phyloP scores from a whole-genome alignment of 2,329 filamentous ascomycete genomes.

The Furcasterigmium sp. region DNA sequence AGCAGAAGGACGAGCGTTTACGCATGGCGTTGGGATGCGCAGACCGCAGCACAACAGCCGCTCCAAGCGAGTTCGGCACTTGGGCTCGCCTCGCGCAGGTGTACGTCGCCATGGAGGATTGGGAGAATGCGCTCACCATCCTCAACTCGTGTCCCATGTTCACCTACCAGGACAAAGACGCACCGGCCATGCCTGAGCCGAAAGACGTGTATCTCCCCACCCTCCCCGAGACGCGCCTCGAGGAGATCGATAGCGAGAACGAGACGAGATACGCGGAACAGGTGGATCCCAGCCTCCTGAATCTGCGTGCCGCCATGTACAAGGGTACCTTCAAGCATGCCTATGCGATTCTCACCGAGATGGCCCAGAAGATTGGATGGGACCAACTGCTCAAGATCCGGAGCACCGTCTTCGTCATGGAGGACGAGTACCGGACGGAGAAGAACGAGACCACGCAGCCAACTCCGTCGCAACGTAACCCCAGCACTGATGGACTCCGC shows the following conservation, averaged over 20 bases:
- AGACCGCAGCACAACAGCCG: conserved; percentile 89
- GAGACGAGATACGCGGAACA: conserved; percentile 76
- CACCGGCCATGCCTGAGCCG: conserved; percentile 89
- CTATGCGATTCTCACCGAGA: conserved; percentile 89
- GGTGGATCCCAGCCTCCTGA: conserved; percentile 80
- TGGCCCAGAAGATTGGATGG: conserved; percentile 96
- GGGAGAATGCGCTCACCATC: conserved; percentile 91
- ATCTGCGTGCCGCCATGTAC: conserved; percentile 82
- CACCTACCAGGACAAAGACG: conserved; percentile 97
- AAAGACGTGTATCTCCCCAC: conserved; percentile 83
- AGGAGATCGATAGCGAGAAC: conserved; percentile 92
- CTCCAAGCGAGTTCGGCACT: conserved; percentile 93
- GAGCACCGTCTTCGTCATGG: conserved; percentile 98
- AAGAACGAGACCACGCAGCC: conserved; percentile 57
- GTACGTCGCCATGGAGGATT: conserved; percentile 90
- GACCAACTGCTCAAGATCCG: conserved; percentile 91
- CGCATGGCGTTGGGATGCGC: conserved; percentile 89
- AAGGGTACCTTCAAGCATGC: conserved; percentile 95
- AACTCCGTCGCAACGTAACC: conserved; percentile 55
- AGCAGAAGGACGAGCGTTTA: conserved; percentile 60
- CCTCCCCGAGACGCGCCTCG: conserved; percentile 80
- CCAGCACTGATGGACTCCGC: conserved; percentile 74
- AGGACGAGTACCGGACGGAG: conserved; percentile 94
- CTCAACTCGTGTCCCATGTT: conserved; percentile 99
- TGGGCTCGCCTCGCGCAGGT: conserved; percentile 93